These are phyloP conservation scores for Stachybotrys chlorohalonatus DNA, from an alignment of 2,329 filamentous ascomycete genomes.

Conservation along the genomic window DNA sequence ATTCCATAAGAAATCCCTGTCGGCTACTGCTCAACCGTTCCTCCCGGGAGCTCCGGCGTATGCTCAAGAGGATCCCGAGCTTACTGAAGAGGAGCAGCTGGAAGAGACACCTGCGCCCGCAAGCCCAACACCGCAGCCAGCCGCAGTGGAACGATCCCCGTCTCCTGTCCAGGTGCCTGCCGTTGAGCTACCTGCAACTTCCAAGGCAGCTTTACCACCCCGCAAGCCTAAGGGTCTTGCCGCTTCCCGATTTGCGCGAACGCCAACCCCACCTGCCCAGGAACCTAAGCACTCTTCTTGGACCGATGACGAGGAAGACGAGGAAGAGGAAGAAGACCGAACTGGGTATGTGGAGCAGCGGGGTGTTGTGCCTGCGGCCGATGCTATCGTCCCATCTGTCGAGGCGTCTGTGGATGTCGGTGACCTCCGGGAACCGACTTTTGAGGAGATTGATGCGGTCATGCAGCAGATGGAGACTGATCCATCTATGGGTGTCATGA, in stretches of 20 bases:
- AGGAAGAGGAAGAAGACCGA: slow-evolving; percentile 13
- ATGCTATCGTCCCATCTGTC: slow-evolving; percentile 6
- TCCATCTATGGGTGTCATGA: slow-evolving; percentile 66
- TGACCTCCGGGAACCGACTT: slow-evolving; percentile 38
- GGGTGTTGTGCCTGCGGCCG: slow-evolving; percentile 7
- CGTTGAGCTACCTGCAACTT: slow-evolving; percentile 29
- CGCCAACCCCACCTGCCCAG: slow-evolving; percentile 5
- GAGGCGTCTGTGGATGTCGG: slow-evolving; percentile 10
- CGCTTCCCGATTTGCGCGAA: slow-evolving; percentile 33
- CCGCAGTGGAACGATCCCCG: slow-evolving; percentile 7
- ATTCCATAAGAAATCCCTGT: slow-evolving; percentile 42
- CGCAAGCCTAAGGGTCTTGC: slow-evolving; percentile 32
- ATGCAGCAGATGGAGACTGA: slow-evolving; percentile 76
- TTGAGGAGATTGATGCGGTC: slow-evolving; percentile 84
- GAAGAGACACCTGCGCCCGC: slow-evolving; percentile 10
- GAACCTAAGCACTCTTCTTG: not conserved
- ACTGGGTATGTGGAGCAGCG: slow-evolving; percentile 11
- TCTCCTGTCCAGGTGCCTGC: slow-evolving; percentile 18
- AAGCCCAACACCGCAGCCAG: slow-evolving; percentile 9
- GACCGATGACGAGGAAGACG: slow-evolving; percentile 7
- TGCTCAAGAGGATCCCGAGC: slow-evolving; percentile 11
- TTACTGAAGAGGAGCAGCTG: slow-evolving; percentile 8
- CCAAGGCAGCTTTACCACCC: slow-evolving; percentile 37
- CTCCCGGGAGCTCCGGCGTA: slow-evolving; percentile 32
- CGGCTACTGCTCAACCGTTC: slow-evolving; percentile 64